Conservation (phyloP, 1,139 yeast genomes). For the Saccharomyces hybrid region DNA sequence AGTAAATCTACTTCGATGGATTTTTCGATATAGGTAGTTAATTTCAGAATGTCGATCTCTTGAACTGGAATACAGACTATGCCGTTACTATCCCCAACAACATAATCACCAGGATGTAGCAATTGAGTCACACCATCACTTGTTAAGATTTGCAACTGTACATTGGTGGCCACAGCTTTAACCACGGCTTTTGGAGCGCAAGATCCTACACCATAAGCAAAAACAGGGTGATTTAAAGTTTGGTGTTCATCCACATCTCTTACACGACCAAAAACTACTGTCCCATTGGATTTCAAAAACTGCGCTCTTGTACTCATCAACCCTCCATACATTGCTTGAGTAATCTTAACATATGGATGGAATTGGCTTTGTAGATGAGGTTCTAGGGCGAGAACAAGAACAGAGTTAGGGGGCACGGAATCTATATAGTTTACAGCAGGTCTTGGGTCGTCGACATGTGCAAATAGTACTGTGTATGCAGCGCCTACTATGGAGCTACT, state of each 20-base stretch:
- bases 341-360: slow-evolving; percentile 59
- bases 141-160: slow-evolving; percentile 47
- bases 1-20: slow-evolving; percentile 69
- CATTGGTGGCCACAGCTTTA: slow-evolving; percentile 73
- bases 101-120: slow-evolving; percentile 58
- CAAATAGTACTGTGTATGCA: slow-evolving; percentile 80
- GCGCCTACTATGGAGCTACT: slow-evolving; percentile 43
- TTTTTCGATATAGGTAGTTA: slow-evolving; percentile 49
- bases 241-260: slow-evolving; percentile 77
- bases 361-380: slow-evolving; percentile 36
- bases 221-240: slow-evolving; percentile 62
- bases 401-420: slow-evolving; percentile 48
- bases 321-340: slow-evolving; percentile 86
- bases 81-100: slow-evolving; percentile 75
- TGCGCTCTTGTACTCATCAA: slow-evolving; percentile 85
- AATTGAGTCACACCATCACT: slow-evolving; percentile 30
- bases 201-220: slow-evolving; percentile 72
- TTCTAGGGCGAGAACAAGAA: slow-evolving; percentile 51
- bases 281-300: slow-evolving; percentile 60
- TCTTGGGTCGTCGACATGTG: slow-evolving; percentile 67
- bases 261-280: slow-evolving; percentile 74
- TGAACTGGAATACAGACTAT: slow-evolving; percentile 50
- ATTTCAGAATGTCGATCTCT: slow-evolving; percentile 24
- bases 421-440: slow-evolving; percentile 74
- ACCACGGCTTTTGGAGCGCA: slow-evolving; percentile 73